These are phyloP conservation scores for Euphorbia lathyris DNA, from an alignment of 345 rosid genomes.

Conservation along the genomic window DNA sequence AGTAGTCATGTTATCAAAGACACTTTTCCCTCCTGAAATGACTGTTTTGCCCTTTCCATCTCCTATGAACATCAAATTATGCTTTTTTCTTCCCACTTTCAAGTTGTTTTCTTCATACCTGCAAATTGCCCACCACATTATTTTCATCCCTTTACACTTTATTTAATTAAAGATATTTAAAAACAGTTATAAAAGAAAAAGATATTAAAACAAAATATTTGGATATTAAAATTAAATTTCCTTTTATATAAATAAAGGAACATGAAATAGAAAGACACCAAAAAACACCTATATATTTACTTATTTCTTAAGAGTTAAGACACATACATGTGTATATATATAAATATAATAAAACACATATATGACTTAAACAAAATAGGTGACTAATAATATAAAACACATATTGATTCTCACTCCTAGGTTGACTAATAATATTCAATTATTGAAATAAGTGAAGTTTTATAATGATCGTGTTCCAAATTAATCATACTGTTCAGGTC, in stretches of 20 bases:
- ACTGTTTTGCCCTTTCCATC: constrained; percentile 85
- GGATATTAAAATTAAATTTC: no score
- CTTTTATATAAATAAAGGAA: no score
- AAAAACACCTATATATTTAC: neutral
- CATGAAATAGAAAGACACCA: neutral
- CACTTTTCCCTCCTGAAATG: constrained; percentile 64
- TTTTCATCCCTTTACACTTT: neutral
- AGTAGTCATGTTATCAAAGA: constrained; percentile 61
- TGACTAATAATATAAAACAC: no score
- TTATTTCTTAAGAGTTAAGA: neutral
- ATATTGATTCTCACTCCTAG: neutral
- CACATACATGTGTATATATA: neutral
- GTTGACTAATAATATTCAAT: neutral
- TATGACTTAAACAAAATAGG: no score
- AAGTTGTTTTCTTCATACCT: constrained; percentile 83
- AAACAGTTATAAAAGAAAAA: no score
- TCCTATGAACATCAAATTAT: constrained; percentile 85
- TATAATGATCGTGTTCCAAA: no score
- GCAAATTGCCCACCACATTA: constrained; percentile 4
- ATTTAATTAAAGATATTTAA: no score
- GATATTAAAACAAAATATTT: no score
- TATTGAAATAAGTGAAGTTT: no score
- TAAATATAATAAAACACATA: neutral
- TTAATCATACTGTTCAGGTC: no score
- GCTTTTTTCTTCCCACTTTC: constrained; percentile 89